Evolutionary conservation across 441 rosid genomes (phyloP), one percentile per base, ranked within the genome.

Genomic region (Eutrema salsugineum): DNA sequence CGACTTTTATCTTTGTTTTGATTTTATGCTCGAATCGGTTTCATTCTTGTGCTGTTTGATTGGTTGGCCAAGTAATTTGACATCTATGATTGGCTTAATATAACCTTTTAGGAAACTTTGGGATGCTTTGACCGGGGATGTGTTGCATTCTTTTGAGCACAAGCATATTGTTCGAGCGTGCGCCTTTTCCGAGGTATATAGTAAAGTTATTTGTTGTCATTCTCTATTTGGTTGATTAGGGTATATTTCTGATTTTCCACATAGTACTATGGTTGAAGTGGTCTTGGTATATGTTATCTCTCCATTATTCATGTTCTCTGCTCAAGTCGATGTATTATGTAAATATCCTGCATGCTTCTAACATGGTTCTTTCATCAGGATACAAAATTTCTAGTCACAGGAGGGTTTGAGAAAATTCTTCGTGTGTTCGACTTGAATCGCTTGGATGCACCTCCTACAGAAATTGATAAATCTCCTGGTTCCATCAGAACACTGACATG

Each of bases 111-210:
- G 97, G 83, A 91, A 86, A 83, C 65, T 91, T 50, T 91, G 97
- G 96, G 94, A 91, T 80, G 96, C 97, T 12, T 83, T 91, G 81
- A 83, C 93, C 0, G 96, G 97, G 30, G 91, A 87, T 77, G 92
- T 71, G 60, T 68, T 91, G 80, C 96, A 89, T 68, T 91, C 95
- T 39, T 89, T 91, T 78, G 93, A 89, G 46, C 97, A 91, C 82
- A 89, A 86, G 79, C 97, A 91, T 75, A 91, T 91, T 73, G 97
- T 91, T 80, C 83, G 97, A 56, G 96, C 97, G 17, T 89, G 91
- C 53, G 79, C 94, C 68, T 91, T 91, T 82, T 91, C 97, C 1
- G 87, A 83, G 87, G 97, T 91, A 79, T 89, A 79, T 32, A 27
- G n/a, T 36, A 40, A 32, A n/a, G n/a, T 46, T 54, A 11, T 63